A percentile compares a stretch with the other conserved stretches of the same genome.
Conservation (phyloP, 805 yeast genomes). For the Metschnikowia corniflorae region DNA sequence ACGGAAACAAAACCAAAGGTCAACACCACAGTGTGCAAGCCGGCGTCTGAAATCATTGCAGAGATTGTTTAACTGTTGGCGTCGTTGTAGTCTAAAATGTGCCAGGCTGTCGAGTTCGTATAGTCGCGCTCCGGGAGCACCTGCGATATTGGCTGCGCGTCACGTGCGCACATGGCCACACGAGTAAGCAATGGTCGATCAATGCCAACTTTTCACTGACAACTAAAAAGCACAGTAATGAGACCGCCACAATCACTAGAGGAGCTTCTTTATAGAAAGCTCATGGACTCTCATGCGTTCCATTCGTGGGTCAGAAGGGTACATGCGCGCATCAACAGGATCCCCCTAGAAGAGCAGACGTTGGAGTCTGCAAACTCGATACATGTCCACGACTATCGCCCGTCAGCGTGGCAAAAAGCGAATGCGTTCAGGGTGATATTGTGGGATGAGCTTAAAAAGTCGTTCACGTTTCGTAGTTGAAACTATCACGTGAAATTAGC, state of each 20-base stretch:
- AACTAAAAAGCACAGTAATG: no score
- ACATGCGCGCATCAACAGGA: slow-evolving; percentile 61
- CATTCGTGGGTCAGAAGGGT: slow-evolving; percentile 59
- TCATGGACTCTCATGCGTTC: slow-evolving; percentile 57
- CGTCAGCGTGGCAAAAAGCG: slow-evolving; percentile 52
- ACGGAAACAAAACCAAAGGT: slow-evolving; percentile 71
- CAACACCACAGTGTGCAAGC: slow-evolving; percentile 69
- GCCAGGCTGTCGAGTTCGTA: no score
- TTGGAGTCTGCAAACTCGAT: slow-evolving; percentile 20
- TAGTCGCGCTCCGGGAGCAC: background rate
- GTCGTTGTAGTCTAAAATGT: no score
- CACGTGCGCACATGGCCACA: slow-evolving; percentile 6
- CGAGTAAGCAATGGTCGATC: no score
- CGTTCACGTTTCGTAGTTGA: slow-evolving; percentile 42
- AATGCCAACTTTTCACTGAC: no score
- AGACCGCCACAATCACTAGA: slow-evolving; percentile 13
- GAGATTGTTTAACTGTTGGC: no score
- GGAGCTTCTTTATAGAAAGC: slow-evolving; percentile 30
- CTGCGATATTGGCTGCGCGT: background rate
- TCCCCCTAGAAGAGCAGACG: slow-evolving; percentile 40
- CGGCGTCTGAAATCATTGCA: slow-evolving; percentile 75
- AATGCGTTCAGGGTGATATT: slow-evolving; percentile 61
- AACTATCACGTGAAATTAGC: no score
- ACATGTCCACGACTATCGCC: slow-evolving; percentile 34
- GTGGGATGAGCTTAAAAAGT: slow-evolving; percentile 54